These are phyloP conservation scores for Diplodia sapinea DNA, from an alignment of 2,329 filamentous ascomycete genomes.

Conservation along the genomic window DNA sequence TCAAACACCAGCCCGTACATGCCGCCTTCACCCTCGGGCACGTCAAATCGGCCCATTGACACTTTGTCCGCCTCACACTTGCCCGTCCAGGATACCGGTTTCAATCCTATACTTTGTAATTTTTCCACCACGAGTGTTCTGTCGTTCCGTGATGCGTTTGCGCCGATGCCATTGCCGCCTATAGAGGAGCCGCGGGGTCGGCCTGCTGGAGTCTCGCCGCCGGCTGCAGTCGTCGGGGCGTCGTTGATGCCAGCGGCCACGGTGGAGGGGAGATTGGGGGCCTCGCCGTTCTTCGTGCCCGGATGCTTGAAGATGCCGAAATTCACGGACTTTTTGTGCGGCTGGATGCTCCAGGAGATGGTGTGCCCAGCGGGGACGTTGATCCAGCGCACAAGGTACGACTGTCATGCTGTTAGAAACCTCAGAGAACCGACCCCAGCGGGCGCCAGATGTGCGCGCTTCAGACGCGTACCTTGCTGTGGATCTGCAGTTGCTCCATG, in stretches of 20 bases:
- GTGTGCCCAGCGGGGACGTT: slow-evolving; percentile 88
- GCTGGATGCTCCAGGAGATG: slow-evolving; percentile 96
- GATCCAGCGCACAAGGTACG: slow-evolving; percentile 97
- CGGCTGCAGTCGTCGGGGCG: slow-evolving; percentile 49
- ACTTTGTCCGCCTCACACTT: slow-evolving; percentile 98
- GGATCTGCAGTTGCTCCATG: slow-evolving; percentile 95
- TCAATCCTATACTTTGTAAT: slow-evolving; percentile 66
- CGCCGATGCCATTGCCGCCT: slow-evolving; percentile 39
- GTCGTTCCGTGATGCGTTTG: slow-evolving; percentile 69
- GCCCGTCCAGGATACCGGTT: slow-evolving; percentile 77
- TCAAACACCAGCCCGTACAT: slow-evolving; percentile 98
- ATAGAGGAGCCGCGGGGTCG: slow-evolving; percentile 57
- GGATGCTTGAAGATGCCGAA: slow-evolving; percentile 98
- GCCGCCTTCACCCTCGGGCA: slow-evolving; percentile 74
- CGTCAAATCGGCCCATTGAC: slow-evolving; percentile 85
- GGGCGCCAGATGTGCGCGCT: neutral
- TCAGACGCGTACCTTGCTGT: slow-evolving; percentile 78
- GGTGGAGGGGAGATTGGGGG: slow-evolving; percentile 46
- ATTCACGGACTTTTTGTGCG: slow-evolving; percentile 98
- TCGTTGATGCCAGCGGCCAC: slow-evolving; percentile 52
- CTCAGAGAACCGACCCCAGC: slow-evolving; percentile 33
- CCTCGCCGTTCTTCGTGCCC: slow-evolving; percentile 66
- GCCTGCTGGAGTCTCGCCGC: slow-evolving; percentile 61
- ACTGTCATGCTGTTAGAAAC: slow-evolving; percentile 59
- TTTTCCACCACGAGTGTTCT: slow-evolving; percentile 73